Percentiles rank a stretch among this genome's conserved stretches.
These are phyloP conservation scores for Pulveroboletus sp. DNA, from an alignment of 768 basidiomycete genomes.

Conservation along the genomic window DNA sequence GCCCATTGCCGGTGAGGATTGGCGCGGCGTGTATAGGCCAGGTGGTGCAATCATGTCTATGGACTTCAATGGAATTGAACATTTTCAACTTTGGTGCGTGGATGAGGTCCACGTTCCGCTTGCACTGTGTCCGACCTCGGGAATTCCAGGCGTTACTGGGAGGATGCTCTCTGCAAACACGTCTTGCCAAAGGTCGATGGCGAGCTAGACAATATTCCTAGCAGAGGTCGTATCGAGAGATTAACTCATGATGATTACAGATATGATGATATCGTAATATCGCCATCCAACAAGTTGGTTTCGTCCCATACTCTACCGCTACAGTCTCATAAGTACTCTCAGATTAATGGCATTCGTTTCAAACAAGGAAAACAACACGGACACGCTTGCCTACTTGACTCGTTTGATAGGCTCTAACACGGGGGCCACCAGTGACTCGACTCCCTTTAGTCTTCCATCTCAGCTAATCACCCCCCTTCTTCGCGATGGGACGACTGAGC, in stretches of 20 bases:
- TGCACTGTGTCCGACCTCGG: neutral
- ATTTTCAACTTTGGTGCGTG: conserved; percentile 38
- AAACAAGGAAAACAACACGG: conserved; percentile 38
- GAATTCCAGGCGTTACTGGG: conserved; percentile 39
- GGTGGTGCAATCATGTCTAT: conserved; percentile 37
- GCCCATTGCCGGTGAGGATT: conserved; percentile 37
- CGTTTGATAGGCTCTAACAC: conserved; percentile 30
- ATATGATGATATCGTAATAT: conserved; percentile 28
- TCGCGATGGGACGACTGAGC: conserved; percentile 29
- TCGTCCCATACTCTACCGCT: neutral
- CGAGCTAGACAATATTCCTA: conserved; percentile 37
- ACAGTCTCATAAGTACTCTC: conserved; percentile 1
- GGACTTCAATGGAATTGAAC: conserved; percentile 39
- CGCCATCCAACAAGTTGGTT: conserved; percentile 35
- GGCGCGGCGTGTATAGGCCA: conserved; percentile 34
- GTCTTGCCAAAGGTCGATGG: conserved; percentile 32
- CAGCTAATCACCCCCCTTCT: conserved; percentile 31
- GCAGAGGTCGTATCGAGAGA: conserved; percentile 38
- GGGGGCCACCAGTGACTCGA: conserved; percentile 24
- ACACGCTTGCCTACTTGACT: conserved; percentile 36
- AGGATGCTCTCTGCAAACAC: conserved; percentile 26
- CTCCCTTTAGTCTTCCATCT: conserved; percentile 31
- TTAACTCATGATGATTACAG: conserved; percentile 37
- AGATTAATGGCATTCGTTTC: conserved; percentile 38
- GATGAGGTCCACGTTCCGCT: neutral